Evolutionary conservation across 2,329 filamentous ascomycete species (phyloP).

Genomic region (Cercospora beticola): DNA sequence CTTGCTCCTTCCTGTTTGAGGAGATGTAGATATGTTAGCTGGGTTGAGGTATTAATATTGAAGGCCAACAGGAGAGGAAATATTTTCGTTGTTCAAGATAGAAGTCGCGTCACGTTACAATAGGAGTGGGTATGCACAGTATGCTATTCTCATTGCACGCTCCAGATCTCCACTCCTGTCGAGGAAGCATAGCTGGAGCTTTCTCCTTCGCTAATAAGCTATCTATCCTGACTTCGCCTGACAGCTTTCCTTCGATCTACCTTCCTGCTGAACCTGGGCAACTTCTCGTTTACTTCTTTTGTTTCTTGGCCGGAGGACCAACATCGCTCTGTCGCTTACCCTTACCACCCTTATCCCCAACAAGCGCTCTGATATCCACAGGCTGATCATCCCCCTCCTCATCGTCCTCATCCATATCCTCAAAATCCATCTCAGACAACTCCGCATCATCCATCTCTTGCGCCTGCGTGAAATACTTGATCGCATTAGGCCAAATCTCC

Average conservation of each 20-base stretch:
- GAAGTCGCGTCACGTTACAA: too few species aligned
- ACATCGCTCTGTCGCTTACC: slow-evolving; percentile 43
- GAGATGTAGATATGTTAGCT: not conserved
- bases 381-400: slow-evolving; percentile 56
- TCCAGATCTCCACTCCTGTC: too few species aligned
- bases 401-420: slow-evolving; percentile 53
- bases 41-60: too few species aligned
- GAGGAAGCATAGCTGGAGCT: not conserved
- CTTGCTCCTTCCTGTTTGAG: not conserved
- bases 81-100: too few species aligned
- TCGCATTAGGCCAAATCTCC: slow-evolving; percentile 83
- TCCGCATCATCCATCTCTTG: slow-evolving; percentile 65
- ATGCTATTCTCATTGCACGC: not conserved
- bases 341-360: slow-evolving; percentile 48
- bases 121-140: not conserved
- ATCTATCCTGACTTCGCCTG: not conserved
- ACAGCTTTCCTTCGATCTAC: not conserved
- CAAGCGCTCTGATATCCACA: slow-evolving; percentile 48
- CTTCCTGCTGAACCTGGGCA: not conserved
- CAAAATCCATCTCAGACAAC: slow-evolving; percentile 67
- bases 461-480: slow-evolving; percentile 79
- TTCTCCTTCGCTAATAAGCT: too few species aligned
- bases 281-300: slow-evolving; percentile 33
- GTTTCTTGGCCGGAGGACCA: slow-evolving; percentile 42
- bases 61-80: too few species aligned